Evolutionary conservation across 805 yeast species (phyloP).

Genomic region (Metschnikowia lachancei): DNA sequence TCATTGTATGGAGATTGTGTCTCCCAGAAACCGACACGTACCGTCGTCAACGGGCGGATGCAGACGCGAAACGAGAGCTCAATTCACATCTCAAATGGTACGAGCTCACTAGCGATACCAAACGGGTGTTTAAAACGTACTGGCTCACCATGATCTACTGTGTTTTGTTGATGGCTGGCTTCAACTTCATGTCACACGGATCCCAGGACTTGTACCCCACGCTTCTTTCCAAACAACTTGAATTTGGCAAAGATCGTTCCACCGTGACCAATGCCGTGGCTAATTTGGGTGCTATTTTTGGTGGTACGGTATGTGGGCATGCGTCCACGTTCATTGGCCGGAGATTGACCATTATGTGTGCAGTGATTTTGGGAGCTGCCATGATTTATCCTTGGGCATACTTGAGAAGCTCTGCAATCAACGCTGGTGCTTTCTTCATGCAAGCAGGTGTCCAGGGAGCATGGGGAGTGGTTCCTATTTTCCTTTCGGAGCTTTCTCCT

Average conservation of each 20-base stretch:
- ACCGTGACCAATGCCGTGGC: constrained; percentile 42
- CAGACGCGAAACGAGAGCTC: constrained; percentile 11
- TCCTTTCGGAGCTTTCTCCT: constrained; percentile 59
- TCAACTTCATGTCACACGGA: constrained; percentile 43
- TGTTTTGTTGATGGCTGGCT: constrained; percentile 47
- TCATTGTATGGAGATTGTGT: constrained; percentile 55
- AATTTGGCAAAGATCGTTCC: constrained; percentile 30
- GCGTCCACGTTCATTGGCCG: constrained; percentile 38
- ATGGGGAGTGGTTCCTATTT: constrained; percentile 71
- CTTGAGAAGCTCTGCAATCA: constrained; percentile 34
- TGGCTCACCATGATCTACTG: constrained; percentile 62
- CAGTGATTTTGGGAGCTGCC: constrained; percentile 37
- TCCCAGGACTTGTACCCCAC: constrained; percentile 44
- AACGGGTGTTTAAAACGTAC: constrained; percentile 41
- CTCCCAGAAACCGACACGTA: constrained; percentile 61
- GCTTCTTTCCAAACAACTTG: constrained; percentile 34
- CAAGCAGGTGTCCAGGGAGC: constrained; percentile 69
- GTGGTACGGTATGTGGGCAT: constrained; percentile 47
- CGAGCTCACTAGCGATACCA: constrained; percentile 14
- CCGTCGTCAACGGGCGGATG: constrained; percentile 23
- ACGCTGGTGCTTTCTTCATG: constrained; percentile 61
- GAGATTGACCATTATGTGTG: constrained; percentile 33
- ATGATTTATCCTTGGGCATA: constrained; percentile 37
- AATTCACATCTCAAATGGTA: constrained; percentile 16
- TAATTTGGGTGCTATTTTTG: constrained; percentile 41